Evolutionary conservation across 495 filamentous ascomycete genomes (phyloP).

Genomic region (Cairneyella variabilis): DNA sequence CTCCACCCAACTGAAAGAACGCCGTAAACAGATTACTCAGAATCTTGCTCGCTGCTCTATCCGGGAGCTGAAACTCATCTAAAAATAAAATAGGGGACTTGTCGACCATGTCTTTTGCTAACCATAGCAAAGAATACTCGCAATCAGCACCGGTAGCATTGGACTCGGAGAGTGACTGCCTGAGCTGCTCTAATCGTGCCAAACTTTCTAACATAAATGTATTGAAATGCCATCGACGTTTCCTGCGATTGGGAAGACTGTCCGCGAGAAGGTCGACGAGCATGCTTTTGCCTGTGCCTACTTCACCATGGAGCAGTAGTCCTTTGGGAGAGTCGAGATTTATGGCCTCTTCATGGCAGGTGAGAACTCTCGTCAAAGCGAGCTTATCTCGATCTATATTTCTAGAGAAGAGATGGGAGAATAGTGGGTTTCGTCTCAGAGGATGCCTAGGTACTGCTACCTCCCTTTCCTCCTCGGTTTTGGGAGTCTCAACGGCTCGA

Average conservation of each 20-base stretch:
- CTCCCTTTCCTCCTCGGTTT: constrained; percentile 15
- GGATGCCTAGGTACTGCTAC: constrained; percentile 42
- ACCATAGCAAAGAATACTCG: constrained; percentile 60
- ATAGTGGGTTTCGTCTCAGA: constrained; percentile 46
- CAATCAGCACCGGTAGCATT: constrained; percentile 27
- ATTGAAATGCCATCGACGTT: constrained; percentile 70
- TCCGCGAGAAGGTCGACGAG: constrained; percentile 66
- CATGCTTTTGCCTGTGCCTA: constrained; percentile 70
- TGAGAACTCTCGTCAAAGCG: constrained; percentile 56
- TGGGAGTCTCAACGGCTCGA: constrained; percentile 9
- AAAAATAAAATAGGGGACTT: constrained; percentile 67
- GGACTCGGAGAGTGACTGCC: constrained; percentile 31
- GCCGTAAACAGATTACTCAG: constrained; percentile 65
- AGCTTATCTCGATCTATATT: constrained; percentile 41
- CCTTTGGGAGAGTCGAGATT: constrained; percentile 59
- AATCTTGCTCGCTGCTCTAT: constrained; percentile 64
- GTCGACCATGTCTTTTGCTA: constrained; percentile 63
- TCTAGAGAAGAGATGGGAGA: constrained; percentile 38
- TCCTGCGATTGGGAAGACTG: constrained; percentile 59
- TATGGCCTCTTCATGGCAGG: constrained; percentile 59
- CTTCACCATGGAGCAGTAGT: constrained; percentile 64
- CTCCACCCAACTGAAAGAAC: constrained; percentile 71
- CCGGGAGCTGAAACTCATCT: constrained; percentile 72
- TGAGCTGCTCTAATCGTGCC: constrained; percentile 55
- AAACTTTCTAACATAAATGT: constrained; percentile 71